Evolutionary conservation across 2,329 filamentous ascomycete species (phyloP).

Genomic region (Nothopassalora personata): DNA sequence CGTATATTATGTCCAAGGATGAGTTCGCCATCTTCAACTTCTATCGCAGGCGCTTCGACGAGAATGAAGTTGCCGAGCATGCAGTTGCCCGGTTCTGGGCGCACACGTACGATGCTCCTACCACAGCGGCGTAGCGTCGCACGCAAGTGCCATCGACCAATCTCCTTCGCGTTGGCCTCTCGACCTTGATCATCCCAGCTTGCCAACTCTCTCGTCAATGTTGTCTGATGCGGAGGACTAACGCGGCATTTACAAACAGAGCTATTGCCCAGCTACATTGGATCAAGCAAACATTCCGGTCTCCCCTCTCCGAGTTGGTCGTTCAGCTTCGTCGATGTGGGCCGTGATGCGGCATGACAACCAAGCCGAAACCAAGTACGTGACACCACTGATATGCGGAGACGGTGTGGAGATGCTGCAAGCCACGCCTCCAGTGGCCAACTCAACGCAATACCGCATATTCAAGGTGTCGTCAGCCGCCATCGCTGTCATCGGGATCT

Average conservation of each 20-base stretch:
- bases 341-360: slow-evolving; percentile 5
- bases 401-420: slow-evolving; percentile 12
- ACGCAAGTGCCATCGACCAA: not conserved
- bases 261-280: slow-evolving; percentile 4
- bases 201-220: not conserved
- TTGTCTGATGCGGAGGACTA: not conserved
- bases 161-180: not conserved
- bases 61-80: slow-evolving; percentile 45
- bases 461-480: slow-evolving; percentile 8
- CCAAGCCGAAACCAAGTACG: slow-evolving; percentile 5
- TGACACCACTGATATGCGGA: slow-evolving; percentile 6
- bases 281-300: slow-evolving; percentile 1
- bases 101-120: slow-evolving; percentile 25
- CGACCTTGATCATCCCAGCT: not conserved
- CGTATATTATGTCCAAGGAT: slow-evolving; percentile 68
- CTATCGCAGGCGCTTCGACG: slow-evolving; percentile 63
- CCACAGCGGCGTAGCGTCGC: not conserved
- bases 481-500: slow-evolving; percentile 4
- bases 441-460: not conserved
- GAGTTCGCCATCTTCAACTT: slow-evolving; percentile 88
- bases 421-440: slow-evolving; percentile 6
- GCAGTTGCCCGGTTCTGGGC: slow-evolving; percentile 57
- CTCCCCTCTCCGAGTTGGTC: slow-evolving; percentile 2
- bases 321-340: slow-evolving; percentile 1
- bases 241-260: not conserved